Conservation (phyloP, 2,329 filamentous ascomycete species). For the Calonectria henricotiae region DNA sequence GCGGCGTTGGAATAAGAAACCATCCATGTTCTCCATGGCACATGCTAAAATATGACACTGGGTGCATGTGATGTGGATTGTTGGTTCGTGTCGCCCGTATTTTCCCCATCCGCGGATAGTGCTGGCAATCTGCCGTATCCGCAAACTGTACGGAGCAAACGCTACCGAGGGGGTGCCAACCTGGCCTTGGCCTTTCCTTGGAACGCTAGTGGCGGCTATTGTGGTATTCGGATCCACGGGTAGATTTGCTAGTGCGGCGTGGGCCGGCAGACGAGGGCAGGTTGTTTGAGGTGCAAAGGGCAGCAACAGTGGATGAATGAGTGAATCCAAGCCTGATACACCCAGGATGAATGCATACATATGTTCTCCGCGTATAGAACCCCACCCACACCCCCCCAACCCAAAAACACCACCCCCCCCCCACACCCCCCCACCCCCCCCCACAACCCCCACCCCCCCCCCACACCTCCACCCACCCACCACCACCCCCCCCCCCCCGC, state of each 20-base stretch:
- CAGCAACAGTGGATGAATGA: neutral
- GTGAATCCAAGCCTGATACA: neutral
- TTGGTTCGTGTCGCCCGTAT: neutral
- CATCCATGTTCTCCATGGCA: neutral
- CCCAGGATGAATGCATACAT: neutral
- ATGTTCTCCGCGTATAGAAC: neutral
- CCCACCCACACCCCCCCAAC: too few species aligned
- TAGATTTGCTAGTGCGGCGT: slow-evolving; percentile 16
- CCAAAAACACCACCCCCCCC: too few species aligned
- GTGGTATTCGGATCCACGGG: slow-evolving; percentile 23
- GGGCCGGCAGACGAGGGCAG: neutral
- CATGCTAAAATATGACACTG: neutral
- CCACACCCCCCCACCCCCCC: too few species aligned
- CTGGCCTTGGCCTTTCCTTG: neutral
- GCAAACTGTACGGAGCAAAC: slow-evolving; percentile 12
- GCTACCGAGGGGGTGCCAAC: slow-evolving; percentile 11
- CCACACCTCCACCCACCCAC: too few species aligned
- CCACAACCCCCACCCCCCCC: too few species aligned
- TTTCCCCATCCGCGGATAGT: slow-evolving; percentile 10
- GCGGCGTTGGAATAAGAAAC: neutral
- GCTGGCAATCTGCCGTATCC: neutral
- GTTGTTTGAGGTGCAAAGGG: neutral
- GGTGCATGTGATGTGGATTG: neutral
- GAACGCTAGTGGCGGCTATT: slow-evolving; percentile 7
- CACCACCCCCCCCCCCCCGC: too few species aligned